Evolutionary conservation across 2,329 filamentous ascomycete genomes (phyloP), one percentile per base, ranked within the genome.

Genomic region (Aspergillus sp.): DNA sequence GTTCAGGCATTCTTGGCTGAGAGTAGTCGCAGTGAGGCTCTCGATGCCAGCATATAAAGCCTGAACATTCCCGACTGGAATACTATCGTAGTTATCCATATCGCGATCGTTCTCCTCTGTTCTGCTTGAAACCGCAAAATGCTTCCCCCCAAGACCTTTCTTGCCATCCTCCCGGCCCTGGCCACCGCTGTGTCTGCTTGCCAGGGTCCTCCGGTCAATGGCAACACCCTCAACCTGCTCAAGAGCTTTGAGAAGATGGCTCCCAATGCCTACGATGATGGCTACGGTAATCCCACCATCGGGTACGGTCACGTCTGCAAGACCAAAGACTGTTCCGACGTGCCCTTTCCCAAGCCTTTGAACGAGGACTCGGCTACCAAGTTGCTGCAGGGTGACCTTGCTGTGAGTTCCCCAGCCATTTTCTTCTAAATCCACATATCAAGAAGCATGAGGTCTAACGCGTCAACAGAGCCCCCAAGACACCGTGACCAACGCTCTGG

Each of bases 301-400:
- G 75, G 74, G 3, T 76, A 76, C 50, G 75, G 75, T 10, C 75
- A 77, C 53, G 62, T 74, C 7, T 78, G 74, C 60, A 48, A 56
- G 32, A 62, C 67, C 6, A 50, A 58, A 5, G 60, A 55, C 8
- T 77, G 74, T 58, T 54, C 65, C 1, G 74, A 77, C 32, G 67
- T 77, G 29, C 56, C 60, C 6, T 76, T 74, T 55, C 48, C 60
- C 0, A 72, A 76, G 49, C 75, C 75, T 0, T 58, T 77, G 10
- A 71, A 66, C 3, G 52, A 67, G 29, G 56, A 57, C 1, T 63
- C 69, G 27, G 75, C 69, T 26, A 63, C 67, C 40, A 59, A 62
- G 40, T 60, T 76, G 1, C 62, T 77, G 3, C 54, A 59, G 26
- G 54, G 56, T 30, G 73, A 75, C 52, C 52, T 75, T n/a, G 58